phyloP scores from a whole-genome alignment of 768 basidiomycete species.

The Podaxis sp. region DNA sequence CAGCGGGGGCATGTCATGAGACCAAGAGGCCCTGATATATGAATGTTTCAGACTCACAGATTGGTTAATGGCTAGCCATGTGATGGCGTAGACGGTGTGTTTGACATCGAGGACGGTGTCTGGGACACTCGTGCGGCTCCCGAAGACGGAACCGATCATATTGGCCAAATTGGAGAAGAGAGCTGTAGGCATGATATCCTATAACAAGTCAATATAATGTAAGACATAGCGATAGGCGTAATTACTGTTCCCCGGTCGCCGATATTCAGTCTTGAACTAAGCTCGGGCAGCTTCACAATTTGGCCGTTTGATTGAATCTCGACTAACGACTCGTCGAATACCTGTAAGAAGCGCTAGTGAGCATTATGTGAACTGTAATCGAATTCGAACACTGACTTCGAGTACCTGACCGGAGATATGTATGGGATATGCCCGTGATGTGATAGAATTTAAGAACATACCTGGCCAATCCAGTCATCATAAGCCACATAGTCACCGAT shows the following conservation, averaged over 20 bases:
- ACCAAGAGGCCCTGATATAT: background rate
- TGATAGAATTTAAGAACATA: conserved; percentile 29
- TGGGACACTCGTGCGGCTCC: conserved; percentile 35
- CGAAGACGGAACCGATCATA: conserved; percentile 42
- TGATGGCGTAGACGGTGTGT: conserved; percentile 74
- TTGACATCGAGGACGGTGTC: conserved; percentile 71
- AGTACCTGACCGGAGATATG: conserved; percentile 45
- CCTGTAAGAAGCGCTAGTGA: conserved; percentile 34
- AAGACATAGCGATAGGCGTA: conserved; percentile 10
- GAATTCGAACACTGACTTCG: conserved; percentile 49
- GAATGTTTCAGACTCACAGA: conserved; percentile 41
- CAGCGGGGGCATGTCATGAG: conserved; percentile 6
- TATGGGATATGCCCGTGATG: conserved; percentile 10
- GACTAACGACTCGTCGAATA: conserved; percentile 79
- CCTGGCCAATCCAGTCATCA: conserved; percentile 89
- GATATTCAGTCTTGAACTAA: conserved; percentile 69
- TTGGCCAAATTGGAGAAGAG: conserved; percentile 30
- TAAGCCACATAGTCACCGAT: conserved; percentile 79
- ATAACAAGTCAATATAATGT: background rate
- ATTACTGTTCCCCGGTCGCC: conserved; percentile 75
- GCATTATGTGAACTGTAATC: conserved; percentile 8
- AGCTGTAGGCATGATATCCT: conserved; percentile 68
- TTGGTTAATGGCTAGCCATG: conserved; percentile 89
- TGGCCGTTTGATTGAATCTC: conserved; percentile 55
- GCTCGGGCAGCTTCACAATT: conserved; percentile 71